Evolutionary conservation across 768 basidiomycete genomes (phyloP), one percentile per base, ranked within the genome.

Genomic region (Favolaschia claudopus): DNA sequence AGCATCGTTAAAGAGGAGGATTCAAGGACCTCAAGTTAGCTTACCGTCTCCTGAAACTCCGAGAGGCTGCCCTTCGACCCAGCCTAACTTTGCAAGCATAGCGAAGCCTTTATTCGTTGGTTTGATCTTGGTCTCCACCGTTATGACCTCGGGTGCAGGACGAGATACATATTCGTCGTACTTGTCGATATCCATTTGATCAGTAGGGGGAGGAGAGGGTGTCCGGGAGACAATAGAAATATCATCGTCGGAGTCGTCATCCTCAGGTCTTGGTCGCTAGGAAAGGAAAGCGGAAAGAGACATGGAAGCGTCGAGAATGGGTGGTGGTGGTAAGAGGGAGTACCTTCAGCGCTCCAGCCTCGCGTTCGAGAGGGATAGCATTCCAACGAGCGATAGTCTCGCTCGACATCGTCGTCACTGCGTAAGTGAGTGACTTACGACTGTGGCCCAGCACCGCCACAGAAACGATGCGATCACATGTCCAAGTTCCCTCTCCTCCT

Each of bases 81-180:
- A 94, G 7, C 93, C 93, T 50, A 94, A 82, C 74, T 89, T 93
- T 29, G 87, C 82, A 2, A 95, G 84, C 79, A 95, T 82, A 8
- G 84, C 79, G 70, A 93, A 93, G 13, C 93, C 93, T 67, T 88
- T 91, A 74, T 95, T 95, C 33, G 85, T 82, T 37, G 83, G 79
- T 70, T 89, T 89, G 66, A 95, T 87, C 71, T 82, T 92, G 37
- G 91, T 93, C 47, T 94, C 89, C 52, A 93, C 85, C 8, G 93
- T 93, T 60, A 93, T 82, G 63, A 86, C 79, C 68, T 94, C 92
- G 29, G 77, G 82, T 44, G 77, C 77, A 5, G 77, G 68, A 9
- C 80, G 79, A 28, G 71, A 76, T 47, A 83, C 72, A 69, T 86
- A 83, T 68, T 90, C 88, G 64, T 92, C 89, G 69, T 91, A 90